Evolutionary conservation across 23 red algal species (phyloP), one percentile per base, ranked within the genome.

Genomic region (Gracilaria caudata): DNA sequence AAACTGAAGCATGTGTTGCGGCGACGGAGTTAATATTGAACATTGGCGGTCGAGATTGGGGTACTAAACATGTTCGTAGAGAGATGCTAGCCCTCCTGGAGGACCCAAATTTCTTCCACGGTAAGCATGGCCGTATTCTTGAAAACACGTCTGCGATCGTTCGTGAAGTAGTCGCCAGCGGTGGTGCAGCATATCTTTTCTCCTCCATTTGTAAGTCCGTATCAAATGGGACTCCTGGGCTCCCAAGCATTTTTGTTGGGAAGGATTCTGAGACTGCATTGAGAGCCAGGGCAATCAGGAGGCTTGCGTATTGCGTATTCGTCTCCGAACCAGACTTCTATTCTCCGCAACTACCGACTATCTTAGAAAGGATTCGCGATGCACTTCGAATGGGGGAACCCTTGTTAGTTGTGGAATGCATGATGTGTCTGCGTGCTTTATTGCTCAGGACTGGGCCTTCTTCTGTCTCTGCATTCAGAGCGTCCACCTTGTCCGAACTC

Each of bases 81-180:
- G 82, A 93, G 43, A 41, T 93, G 28, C 24, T 93, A 4, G 39
- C 51, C 28, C 90, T 93, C 24, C 56, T 93, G 34, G 90, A 93
- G 40, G 90, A 93, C 74, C 47, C 90, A 53, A 86, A 85, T 58
- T 93, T 93, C 82, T 93, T 93, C 72, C 78, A 77, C 54, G 90
- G 90, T 2, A 93, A 93, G 56, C 56, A 85, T 28, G 72, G 75
- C 32, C 53, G 73, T 25, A 72, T 79, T 36, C 39, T 93, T 49
- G 72, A 73, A 39, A 84, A 80, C 17, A 71, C 71, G 57, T 74
- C 81, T 28, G 56, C 73, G 11, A 85, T 86, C 74, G 60, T 86
- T 32, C 41, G 77, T 56, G 90, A 93, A 79, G 81, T 93, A 53
- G 72, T 93, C 43, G 73, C 80, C 2, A 37, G 72, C 34, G 81